A percentile compares a stretch with the other conserved stretches of the same genome.
phyloP scores from a whole-genome alignment of 1,284 basidiomycete genomes.

The Cryptococcus amylolentus region DNA sequence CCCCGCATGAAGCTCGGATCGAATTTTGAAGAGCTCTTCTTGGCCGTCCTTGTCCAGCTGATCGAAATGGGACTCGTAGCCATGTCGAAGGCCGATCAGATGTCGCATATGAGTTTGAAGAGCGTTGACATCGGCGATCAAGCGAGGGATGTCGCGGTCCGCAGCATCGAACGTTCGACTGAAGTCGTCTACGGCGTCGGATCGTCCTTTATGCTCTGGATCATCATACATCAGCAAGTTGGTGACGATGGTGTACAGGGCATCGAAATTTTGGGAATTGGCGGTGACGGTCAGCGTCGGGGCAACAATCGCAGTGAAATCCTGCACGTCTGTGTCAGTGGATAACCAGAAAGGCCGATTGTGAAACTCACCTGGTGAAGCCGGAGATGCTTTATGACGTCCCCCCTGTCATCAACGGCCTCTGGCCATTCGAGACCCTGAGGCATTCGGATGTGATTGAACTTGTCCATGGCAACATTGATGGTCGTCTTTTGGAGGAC shows the following conservation, averaged over 20 bases:
- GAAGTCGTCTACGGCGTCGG: constrained; percentile 76
- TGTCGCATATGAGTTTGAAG: constrained; percentile 73
- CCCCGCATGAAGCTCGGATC: constrained; percentile 70
- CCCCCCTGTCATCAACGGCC: constrained; percentile 45
- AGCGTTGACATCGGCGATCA: constrained; percentile 61
- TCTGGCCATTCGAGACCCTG: constrained; percentile 57
- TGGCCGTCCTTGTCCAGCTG: constrained; percentile 55
- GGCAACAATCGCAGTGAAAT: constrained; percentile 73
- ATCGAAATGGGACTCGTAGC: constrained; percentile 57
- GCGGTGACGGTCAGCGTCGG: constrained; percentile 88
- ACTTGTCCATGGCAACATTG: constrained; percentile 85
- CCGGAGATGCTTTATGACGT: constrained; percentile 64
- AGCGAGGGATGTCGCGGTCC: constrained; percentile 65
- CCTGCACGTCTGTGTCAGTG: constrained; percentile 52
- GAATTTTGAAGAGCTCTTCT: constrained; percentile 59
- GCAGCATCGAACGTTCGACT: constrained; percentile 88
- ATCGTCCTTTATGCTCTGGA: constrained; percentile 70
- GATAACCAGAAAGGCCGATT: neutral
- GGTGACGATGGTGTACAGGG: constrained; percentile 83
- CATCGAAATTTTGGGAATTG: constrained; percentile 77
- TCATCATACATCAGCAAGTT: constrained; percentile 85
- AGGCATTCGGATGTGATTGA: constrained; percentile 82
- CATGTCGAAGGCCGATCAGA: constrained; percentile 56
- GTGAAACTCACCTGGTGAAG: constrained; percentile 66
- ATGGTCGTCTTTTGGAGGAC: constrained; percentile 87